These are phyloP conservation scores for Epichloe uncinata DNA, from an alignment of 2,329 filamentous ascomycete genomes.

Conservation along the genomic window DNA sequence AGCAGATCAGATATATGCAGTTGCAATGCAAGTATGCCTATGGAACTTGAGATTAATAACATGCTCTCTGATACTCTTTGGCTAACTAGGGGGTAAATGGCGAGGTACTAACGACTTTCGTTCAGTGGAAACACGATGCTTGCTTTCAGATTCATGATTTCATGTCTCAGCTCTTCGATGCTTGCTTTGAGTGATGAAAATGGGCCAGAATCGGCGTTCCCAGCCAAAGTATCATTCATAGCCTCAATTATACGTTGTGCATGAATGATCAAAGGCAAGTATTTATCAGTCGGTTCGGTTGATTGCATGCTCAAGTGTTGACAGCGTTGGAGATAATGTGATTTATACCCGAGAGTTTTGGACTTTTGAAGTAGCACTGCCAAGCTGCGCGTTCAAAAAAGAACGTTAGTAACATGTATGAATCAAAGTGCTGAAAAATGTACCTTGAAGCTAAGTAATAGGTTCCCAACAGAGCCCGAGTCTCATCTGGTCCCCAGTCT, in stretches of 20 bases:
- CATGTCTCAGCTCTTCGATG: slow-evolving; percentile 8
- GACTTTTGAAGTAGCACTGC: slow-evolving; percentile 20
- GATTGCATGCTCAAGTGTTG: slow-evolving; percentile 8
- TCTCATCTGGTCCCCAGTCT: slow-evolving; percentile 15
- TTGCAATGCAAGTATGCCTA: slow-evolving; percentile 16
- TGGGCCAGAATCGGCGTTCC: slow-evolving; percentile 4
- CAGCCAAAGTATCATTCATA: slow-evolving; percentile 14
- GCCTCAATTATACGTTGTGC: slow-evolving; percentile 19
- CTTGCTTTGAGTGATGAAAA: slow-evolving; percentile 8
- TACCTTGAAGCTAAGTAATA: slow-evolving; percentile 21
- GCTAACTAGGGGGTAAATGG: too few relatives aligned
- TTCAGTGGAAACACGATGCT: slow-evolving; percentile 15
- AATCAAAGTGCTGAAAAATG: neutral
- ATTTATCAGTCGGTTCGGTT: slow-evolving; percentile 13
- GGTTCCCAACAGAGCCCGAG: slow-evolving; percentile 17
- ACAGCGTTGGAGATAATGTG: slow-evolving; percentile 16
- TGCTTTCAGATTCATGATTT: slow-evolving; percentile 12
- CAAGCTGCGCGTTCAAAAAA: slow-evolving; percentile 7
- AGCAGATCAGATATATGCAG: slow-evolving; percentile 17
- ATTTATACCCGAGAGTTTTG: slow-evolving; percentile 14
- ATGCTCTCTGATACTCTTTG: neutral
- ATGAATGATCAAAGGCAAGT: slow-evolving; percentile 17
- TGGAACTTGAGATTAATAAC: neutral
- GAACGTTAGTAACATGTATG: neutral
- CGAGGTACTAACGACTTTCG: slow-evolving; percentile 14